These are phyloP conservation scores for Ceratocystis colombiana DNA, from an alignment of 2,329 filamentous ascomycete genomes.

Conservation along the genomic window DNA sequence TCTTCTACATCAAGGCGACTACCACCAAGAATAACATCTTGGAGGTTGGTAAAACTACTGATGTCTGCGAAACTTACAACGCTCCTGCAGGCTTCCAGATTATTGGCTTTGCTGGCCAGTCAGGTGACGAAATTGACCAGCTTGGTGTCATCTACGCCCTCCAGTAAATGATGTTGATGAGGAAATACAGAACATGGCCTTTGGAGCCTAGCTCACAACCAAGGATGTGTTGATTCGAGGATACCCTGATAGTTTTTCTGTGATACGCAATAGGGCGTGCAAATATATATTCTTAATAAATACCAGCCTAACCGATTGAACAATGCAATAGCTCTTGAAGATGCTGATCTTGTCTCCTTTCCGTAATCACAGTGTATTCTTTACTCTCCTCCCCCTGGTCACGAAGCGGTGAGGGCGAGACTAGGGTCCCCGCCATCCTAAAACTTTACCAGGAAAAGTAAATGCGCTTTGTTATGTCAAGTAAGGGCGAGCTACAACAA, in stretches of 20 bases:
- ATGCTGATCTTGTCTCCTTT: background rate
- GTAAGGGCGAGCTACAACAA: background rate
- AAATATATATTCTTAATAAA: no score
- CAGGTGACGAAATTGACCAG: conserved; percentile 47
- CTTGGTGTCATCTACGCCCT: conserved; percentile 41
- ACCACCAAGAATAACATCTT: conserved; percentile 42
- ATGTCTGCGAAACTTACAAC: conserved; percentile 38
- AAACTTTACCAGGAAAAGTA: no score
- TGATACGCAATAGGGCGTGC: no score
- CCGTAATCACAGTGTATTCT: background rate
- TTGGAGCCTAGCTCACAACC: background rate
- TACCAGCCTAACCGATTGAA: no score
- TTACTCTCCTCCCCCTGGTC: background rate
- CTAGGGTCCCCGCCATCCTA: background rate
- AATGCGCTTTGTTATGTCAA: background rate
- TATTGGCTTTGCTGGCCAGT: conserved; percentile 45
- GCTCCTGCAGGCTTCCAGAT: conserved; percentile 43
- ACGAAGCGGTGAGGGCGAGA: background rate
- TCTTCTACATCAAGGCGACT: conserved; percentile 46
- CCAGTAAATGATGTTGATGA: conserved; percentile 29
- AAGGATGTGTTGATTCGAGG: background rate
- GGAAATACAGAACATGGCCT: background rate
- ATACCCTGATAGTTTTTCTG: no score
- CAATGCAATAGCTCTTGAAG: no score
- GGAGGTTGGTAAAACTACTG: conserved; percentile 38